Evolutionary conservation across 495 filamentous ascomycete genomes (phyloP).

Genomic region (Penicillium antarcticum): DNA sequence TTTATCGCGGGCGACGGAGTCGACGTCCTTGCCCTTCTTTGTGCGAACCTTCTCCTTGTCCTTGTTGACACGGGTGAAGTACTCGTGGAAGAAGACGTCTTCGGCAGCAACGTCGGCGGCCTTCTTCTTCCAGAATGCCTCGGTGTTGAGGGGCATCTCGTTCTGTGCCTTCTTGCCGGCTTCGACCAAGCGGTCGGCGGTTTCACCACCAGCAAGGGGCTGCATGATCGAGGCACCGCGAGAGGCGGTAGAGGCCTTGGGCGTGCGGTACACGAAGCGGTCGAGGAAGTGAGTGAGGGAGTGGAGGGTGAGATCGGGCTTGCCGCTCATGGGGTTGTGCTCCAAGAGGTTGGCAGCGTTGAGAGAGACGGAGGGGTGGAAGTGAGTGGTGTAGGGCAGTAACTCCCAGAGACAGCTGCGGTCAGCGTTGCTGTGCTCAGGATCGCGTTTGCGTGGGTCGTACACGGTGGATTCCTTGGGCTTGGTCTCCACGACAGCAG

Average conservation of each 20-base stretch:
- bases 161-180: slow-evolving; percentile 45
- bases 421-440: slow-evolving; percentile 86
- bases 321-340: slow-evolving; percentile 66
- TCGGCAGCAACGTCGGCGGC: slow-evolving; percentile 81
- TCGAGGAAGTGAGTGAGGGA: slow-evolving; percentile 94
- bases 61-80: slow-evolving; percentile 81
- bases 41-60: slow-evolving; percentile 55
- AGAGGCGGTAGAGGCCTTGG: slow-evolving; percentile 60
- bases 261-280: slow-evolving; percentile 91
- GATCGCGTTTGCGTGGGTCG: slow-evolving; percentile 86
- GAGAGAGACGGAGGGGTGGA: slow-evolving; percentile 92
- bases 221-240: slow-evolving; percentile 94
- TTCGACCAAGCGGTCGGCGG: slow-evolving; percentile 62
- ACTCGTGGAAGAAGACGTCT: slow-evolving; percentile 97
- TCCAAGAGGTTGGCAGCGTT: slow-evolving; percentile 69
- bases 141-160: slow-evolving; percentile 66
- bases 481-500: slow-evolving; percentile 17
- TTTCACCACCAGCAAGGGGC: slow-evolving; percentile 68
- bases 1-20: slow-evolving; percentile 22
- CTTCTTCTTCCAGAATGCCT: slow-evolving; percentile 88
- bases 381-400: slow-evolving; percentile 74
- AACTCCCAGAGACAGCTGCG: slow-evolving; percentile 91
- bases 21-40: slow-evolving; percentile 50
- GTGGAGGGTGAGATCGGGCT: slow-evolving; percentile 83
- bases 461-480: slow-evolving; percentile 49